phyloP scores from a whole-genome alignment of 2,329 filamentous ascomycete species.

The Zymoseptoria pseudotritici region DNA sequence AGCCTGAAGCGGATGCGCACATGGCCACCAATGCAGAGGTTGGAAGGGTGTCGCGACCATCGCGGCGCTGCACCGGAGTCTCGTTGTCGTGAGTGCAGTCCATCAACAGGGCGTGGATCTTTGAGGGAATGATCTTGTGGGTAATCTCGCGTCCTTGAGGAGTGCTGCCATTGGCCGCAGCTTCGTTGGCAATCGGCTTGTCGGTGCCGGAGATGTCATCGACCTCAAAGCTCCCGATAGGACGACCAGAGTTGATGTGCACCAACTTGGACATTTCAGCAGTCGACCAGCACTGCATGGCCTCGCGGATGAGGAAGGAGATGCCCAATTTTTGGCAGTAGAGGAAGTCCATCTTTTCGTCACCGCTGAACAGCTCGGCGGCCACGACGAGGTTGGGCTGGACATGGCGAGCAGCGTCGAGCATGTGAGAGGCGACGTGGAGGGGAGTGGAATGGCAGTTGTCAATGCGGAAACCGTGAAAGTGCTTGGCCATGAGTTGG shows the following conservation, averaged over 20 bases:
- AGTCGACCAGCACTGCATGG: conserved; percentile 97
- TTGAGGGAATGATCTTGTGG: conserved; percentile 74
- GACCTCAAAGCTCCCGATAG: conserved; percentile 95
- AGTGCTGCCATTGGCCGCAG: conserved; percentile 26
- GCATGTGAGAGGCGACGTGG: conserved; percentile 86
- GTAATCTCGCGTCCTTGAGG: conserved; percentile 54
- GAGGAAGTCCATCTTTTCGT: conserved; percentile 90
- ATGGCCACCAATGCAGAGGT: conserved; percentile 92
- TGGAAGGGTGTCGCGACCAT: conserved; percentile 86
- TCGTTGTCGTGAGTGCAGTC: conserved; percentile 99
- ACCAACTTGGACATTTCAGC: conserved; percentile 86
- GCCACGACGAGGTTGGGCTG: conserved; percentile 85
- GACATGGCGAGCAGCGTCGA: conserved; percentile 85
- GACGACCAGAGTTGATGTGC: conserved; percentile 84
- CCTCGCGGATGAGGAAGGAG: conserved; percentile 86
- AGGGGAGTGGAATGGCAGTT: conserved; percentile 96
- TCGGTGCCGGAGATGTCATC: conserved; percentile 69
- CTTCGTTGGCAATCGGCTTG: conserved; percentile 22
- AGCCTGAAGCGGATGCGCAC: conserved; percentile 90
- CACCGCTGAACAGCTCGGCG: conserved; percentile 91
- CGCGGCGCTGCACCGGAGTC: conserved; percentile 87
- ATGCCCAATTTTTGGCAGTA: conserved; percentile 91
- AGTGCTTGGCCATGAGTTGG: conserved; percentile 85
- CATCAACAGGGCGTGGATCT: conserved; percentile 94
- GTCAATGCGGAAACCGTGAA: conserved; percentile 91